These are phyloP conservation scores for Ophiocordyceps robertsii DNA, from an alignment of 2,329 filamentous ascomycete genomes.

Conservation along the genomic window DNA sequence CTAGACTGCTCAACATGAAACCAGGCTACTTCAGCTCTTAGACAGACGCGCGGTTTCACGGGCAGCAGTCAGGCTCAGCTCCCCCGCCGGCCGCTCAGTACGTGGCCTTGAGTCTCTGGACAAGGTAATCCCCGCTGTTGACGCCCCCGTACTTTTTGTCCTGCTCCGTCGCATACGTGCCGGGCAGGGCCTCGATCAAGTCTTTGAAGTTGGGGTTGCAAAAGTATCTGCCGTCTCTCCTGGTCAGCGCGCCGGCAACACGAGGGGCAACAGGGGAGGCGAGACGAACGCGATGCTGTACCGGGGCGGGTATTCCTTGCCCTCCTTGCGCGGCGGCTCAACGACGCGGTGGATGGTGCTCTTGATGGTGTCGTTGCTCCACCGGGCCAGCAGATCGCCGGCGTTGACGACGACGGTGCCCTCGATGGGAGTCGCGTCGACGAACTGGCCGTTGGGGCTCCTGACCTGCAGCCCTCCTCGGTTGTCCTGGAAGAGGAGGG, in stretches of 20 bases:
- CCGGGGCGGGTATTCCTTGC: slow-evolving; percentile 53
- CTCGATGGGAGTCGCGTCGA: slow-evolving; percentile 71
- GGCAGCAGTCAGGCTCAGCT: no score
- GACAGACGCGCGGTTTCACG: no score
- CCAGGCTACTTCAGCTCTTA: no score
- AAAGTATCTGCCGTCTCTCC: slow-evolving; percentile 49
- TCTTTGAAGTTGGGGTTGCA: slow-evolving; percentile 74
- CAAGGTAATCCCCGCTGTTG: slow-evolving; percentile 69
- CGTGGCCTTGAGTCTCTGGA: slow-evolving; percentile 65
- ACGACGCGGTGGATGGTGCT: slow-evolving; percentile 85
- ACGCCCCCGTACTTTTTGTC: slow-evolving; percentile 72
- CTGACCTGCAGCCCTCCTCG: slow-evolving; percentile 44
- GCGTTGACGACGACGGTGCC: slow-evolving; percentile 81
- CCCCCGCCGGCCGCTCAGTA: slow-evolving; percentile 31
- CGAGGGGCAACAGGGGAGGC: background rate
- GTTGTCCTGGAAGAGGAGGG: slow-evolving; percentile 47
- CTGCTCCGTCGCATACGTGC: slow-evolving; percentile 49
- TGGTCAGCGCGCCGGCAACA: no score
- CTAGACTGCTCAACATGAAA: no score
- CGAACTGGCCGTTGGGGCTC: slow-evolving; percentile 62
- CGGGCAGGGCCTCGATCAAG: slow-evolving; percentile 67
- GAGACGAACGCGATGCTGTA: slow-evolving; percentile 67
- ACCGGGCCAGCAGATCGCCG: slow-evolving; percentile 71
- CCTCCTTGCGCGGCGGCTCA: slow-evolving; percentile 54
- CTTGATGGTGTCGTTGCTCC: slow-evolving; percentile 86